Base-by-base conservation (phyloP, 495 filamentous ascomycete species). In the Aspergillus incahuasiensis region DNA sequence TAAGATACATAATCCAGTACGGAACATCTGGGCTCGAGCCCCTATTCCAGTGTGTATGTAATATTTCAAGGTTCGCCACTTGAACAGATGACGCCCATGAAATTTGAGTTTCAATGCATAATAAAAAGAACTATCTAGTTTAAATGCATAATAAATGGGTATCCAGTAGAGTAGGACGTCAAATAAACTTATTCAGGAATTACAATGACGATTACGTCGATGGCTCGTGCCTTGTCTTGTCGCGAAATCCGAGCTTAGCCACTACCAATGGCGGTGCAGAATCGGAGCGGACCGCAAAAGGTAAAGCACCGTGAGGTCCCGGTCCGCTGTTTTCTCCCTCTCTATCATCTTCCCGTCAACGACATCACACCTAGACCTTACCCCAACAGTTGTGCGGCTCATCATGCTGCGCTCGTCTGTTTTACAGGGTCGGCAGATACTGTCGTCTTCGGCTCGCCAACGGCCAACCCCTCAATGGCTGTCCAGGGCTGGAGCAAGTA, bases 331-430 rank as follows among this genome's bases (percentile, higher is more conserved):
- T 67, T 71, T 49, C 22, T 64, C 55, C 56, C 24, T 65, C 53
- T 54, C 67, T 35, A 65, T 68, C 67, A 55, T 52, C 70, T 69
- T 64, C 63, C 61, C 68, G 62, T 58, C 57, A 60, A 52, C 52
- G 45, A 62, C 62, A 56, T 58, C 67, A 56, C 68, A 62, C 61
- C 52, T 53, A 60, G 59, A 53, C 54, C 63, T 63, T 55, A 55
- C 52, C 54, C 63, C 63, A 67, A 65, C 68, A 69, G 73, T 70
- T 68, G 68, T 72, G 75, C 67, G 65, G 75, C 71, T 68, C 69
- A 68, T 66, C 62, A 78, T 78, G 75, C 75, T 78, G 74, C 74
- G 75, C 68, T 73, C 69, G 52, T 75, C 74, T 63, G 67, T 75
- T 71, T 61, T 69, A 59, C 68, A 69, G 63, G 68, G 72, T 62